Evolutionary conservation across 1,139 yeast genomes (phyloP).

Genomic region (Taphrina populina): DNA sequence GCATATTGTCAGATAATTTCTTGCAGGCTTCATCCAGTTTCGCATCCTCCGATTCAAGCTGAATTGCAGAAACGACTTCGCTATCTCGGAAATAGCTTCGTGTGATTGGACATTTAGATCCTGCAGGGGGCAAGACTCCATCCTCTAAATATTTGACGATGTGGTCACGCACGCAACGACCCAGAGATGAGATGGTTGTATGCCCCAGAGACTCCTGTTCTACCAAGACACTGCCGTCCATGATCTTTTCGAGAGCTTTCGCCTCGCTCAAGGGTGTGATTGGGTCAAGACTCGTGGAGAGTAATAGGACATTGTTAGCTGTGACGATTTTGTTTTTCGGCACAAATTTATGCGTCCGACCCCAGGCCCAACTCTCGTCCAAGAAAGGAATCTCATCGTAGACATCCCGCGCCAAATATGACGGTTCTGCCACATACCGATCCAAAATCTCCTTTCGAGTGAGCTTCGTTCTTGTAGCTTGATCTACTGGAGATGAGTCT

Average conservation of each 20-base stretch:
- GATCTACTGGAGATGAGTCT: neutral
- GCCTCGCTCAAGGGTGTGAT: conserved; percentile 3
- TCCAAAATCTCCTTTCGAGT: neutral
- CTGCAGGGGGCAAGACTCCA: neutral
- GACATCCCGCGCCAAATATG: neutral
- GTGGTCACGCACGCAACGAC: neutral
- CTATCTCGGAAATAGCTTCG: conserved; percentile 2
- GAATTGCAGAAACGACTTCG: no score
- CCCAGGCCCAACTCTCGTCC: neutral
- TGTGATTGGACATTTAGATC: neutral
- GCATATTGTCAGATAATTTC: no score
- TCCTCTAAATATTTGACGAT: neutral
- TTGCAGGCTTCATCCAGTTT: no score
- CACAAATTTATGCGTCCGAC: neutral
- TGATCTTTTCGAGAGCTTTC: neutral
- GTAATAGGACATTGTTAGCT: neutral
- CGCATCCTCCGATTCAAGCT: no score
- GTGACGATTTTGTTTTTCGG: neutral
- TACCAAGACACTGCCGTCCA: neutral
- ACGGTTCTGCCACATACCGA: neutral
- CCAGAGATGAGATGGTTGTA: neutral
- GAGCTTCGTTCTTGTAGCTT: neutral
- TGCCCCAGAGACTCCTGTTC: conserved; percentile 3
- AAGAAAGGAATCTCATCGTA: neutral
- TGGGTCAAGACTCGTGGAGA: neutral